These are phyloP conservation scores for Metroxylon sagu DNA, from an alignment of 176 grass and related monocot genomes.

Conservation along the genomic window DNA sequence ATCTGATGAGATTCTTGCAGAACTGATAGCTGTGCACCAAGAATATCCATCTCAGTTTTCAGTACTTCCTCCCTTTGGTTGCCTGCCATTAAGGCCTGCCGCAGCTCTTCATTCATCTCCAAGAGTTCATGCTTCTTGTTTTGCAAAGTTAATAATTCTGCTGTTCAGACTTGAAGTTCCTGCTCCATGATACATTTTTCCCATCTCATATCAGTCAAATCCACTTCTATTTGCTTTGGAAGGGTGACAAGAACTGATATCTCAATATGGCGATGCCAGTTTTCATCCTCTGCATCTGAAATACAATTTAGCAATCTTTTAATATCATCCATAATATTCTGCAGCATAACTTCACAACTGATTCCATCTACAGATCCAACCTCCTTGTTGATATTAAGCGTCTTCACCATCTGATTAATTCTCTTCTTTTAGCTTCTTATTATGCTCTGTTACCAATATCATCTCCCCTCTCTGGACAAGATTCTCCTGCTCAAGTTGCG, in stretches of 20 bases:
- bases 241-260: constrained; percentile 49
- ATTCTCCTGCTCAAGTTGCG: constrained; percentile 47
- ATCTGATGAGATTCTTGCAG: constrained; percentile 25
- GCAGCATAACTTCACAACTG: constrained; percentile 49
- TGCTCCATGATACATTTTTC: constrained; percentile 49
- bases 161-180: constrained; percentile 33
- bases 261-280: constrained; percentile 46
- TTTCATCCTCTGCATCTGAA: constrained; percentile 51
- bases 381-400: constrained; percentile 46
- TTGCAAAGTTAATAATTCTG: constrained; percentile 30
- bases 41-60: constrained; percentile 39
- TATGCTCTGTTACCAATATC: constrained; percentile 37
- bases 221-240: constrained; percentile 53
- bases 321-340: constrained; percentile 38
- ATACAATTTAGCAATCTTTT: constrained; percentile 44
- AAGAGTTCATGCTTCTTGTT: constrained; percentile 30
- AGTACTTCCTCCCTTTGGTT: constrained; percentile 37
- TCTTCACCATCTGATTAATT: constrained; percentile 47
- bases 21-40: constrained; percentile 36
- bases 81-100: constrained; percentile 35
- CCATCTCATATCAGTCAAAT: constrained; percentile 48
- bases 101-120: constrained; percentile 39
- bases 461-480: constrained; percentile 36
- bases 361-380: constrained; percentile 39
- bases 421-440: constrained; percentile 48